Base-by-base conservation (phyloP, 208 protist species). In the Crithidia sp. region DNA sequence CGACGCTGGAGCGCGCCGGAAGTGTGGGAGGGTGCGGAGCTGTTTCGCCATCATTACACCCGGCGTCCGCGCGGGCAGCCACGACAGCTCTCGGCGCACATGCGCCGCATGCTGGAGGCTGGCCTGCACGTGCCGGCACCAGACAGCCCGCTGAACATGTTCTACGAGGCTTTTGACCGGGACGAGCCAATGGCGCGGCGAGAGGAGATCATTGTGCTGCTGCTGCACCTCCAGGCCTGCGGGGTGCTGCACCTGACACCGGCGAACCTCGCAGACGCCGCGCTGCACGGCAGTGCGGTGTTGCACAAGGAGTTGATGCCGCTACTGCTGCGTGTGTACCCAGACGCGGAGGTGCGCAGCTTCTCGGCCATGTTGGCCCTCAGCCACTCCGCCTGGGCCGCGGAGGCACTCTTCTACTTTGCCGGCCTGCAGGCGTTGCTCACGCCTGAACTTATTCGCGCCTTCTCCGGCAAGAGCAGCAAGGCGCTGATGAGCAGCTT, bases 311-410 rank as follows among this genome's bases (percentile, higher is more conserved):
- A 92, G 49, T 17, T 92, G 17, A 79, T 89, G 65, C 74, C 79
- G 17, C 75, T 78, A 45, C 44, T 96, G 28, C 60, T 79, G 9
- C 80, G 81, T 39, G 71, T 93, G 17, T 96, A 92, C 76, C 92
- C 92, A n/a, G 69, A 72, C 19, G 76, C 78, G 4, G 83, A 92
- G 60, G 87, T 85, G n/a, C 84, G 90, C 60, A 71, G 85, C 40
- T 77, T 90, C 19, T 93, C 89, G 0, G 76, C 77, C 17, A 66
- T 96, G 43, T 74, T 77, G 50, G 70, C 91, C 50, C 80, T 89
- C 74, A 71, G 90, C 14, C 39, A 76, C 12, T 81, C 81, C 55
- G 67, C 85, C 16, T 95, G 85, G 60, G 89, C 87, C 59, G 71
- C 81, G 57, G 82, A 87, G 43, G 87, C 85, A 6, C 66, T 88